phyloP scores from a whole-genome alignment of 768 basidiomycete species.

The Termitomyces sp. region DNA sequence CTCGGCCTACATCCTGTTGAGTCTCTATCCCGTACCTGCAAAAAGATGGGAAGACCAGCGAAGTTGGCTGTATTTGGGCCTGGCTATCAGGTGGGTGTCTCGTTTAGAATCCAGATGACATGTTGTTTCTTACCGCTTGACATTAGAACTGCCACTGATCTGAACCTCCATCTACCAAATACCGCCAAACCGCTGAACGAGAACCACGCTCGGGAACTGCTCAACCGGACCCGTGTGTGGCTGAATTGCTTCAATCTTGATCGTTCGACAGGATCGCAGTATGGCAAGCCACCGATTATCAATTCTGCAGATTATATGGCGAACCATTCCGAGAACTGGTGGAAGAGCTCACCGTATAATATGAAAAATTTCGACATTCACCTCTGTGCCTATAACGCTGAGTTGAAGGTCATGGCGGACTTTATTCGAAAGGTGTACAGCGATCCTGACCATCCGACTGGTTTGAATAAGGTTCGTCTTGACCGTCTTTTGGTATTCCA shows the following conservation, averaged over 20 bases:
- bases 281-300: constrained; percentile 85
- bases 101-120: neutral
- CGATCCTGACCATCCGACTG: constrained; percentile 69
- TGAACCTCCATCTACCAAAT: constrained; percentile 80
- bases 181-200: constrained; percentile 76
- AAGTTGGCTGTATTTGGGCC: constrained; percentile 85
- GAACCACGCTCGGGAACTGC: constrained; percentile 77
- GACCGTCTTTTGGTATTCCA: neutral
- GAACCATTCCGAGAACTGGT: constrained; percentile 67
- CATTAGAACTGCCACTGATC: constrained; percentile 77
- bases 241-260: constrained; percentile 89
- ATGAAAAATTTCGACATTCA: constrained; percentile 78
- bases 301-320: constrained; percentile 74
- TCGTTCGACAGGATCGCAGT: constrained; percentile 82
- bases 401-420: constrained; percentile 58
- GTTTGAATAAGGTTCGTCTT: constrained; percentile 63
- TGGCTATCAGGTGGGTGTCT: constrained; percentile 71
- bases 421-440: constrained; percentile 69
- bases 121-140: constrained; percentile 1
- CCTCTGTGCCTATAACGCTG: constrained; percentile 71
- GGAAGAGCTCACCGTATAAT: constrained; percentile 64
- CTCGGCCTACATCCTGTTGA: constrained; percentile 77
- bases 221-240: constrained; percentile 90
- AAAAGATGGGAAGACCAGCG: constrained; percentile 88
- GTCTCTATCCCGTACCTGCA: constrained; percentile 72